phyloP scores from a whole-genome alignment of 2,329 filamentous ascomycete genomes.

The Arachnopeziza araneosa region DNA sequence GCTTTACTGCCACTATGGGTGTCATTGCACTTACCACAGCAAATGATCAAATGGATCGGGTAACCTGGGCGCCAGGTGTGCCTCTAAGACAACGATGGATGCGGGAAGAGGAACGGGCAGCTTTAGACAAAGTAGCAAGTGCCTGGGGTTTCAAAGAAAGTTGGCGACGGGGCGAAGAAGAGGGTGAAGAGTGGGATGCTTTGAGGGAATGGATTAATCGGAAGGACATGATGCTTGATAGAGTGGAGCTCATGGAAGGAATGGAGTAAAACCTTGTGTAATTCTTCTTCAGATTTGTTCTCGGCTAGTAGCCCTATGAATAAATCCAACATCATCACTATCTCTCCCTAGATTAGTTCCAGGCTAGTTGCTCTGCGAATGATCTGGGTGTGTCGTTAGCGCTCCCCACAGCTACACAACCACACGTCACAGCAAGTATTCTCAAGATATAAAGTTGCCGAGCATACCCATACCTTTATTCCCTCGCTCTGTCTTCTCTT shows the following conservation, averaged over 20 bases:
- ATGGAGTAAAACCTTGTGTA: constrained; percentile 58
- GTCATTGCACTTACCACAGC: constrained; percentile 77
- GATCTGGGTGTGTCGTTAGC: background rate
- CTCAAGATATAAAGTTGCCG: background rate
- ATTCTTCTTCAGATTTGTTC: background rate
- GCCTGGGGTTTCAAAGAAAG: constrained; percentile 88
- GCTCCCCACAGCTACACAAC: background rate
- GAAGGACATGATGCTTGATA: constrained; percentile 85
- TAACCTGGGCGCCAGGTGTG: constrained; percentile 82
- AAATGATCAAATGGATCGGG: constrained; percentile 92
- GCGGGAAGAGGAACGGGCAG: constrained; percentile 82
- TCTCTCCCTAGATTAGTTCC: background rate
- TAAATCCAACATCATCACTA: background rate
- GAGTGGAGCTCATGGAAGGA: constrained; percentile 84
- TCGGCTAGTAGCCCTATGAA: background rate
- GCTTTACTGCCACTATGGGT: constrained; percentile 75
- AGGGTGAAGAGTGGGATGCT: constrained; percentile 82
- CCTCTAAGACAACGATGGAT: constrained; percentile 78
- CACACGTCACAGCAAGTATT: background rate
- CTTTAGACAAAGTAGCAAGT: constrained; percentile 77
- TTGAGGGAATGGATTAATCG: constrained; percentile 77
- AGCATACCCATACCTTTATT: background rate
- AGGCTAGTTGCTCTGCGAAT: background rate
- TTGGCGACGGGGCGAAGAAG: constrained; percentile 79
- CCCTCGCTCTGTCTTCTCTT: background rate